phyloP scores from a whole-genome alignment of 345 rosid genomes.

The Camelina hispida region DNA sequence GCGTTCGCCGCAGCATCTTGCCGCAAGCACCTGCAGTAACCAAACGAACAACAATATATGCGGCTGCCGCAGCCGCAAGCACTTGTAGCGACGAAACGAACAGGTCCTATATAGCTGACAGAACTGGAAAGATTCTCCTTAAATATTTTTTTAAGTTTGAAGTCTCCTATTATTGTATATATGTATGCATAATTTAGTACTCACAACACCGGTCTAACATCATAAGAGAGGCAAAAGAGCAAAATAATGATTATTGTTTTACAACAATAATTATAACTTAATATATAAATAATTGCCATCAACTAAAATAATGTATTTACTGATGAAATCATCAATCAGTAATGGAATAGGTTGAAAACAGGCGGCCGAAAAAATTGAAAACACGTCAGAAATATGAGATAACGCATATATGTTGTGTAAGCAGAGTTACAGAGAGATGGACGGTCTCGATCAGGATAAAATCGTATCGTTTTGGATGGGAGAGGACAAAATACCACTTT shows the following conservation, averaged over 20 bases:
- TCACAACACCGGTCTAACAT: not conserved
- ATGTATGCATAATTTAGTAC: not conserved
- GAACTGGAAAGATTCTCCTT: not conserved
- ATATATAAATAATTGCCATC: no score
- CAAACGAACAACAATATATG: no score
- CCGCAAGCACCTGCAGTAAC: no score
- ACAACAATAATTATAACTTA: not conserved
- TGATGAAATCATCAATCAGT: not conserved
- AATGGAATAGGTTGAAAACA: not conserved
- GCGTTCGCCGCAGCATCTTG: no score
- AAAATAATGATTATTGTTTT: not conserved
- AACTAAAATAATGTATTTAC: no score
- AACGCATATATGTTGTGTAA: conserved; percentile 8
- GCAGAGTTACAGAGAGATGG: not conserved
- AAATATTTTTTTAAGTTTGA: not conserved
- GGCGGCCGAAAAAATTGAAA: conserved; percentile 2
- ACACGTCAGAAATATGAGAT: conserved; percentile 4
- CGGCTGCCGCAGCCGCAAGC: no score
- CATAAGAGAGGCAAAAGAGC: not conserved
- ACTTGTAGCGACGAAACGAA: no score
- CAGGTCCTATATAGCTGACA: not conserved
- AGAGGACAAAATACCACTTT: conserved; percentile 35
- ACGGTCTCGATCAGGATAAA: conserved; percentile 12
- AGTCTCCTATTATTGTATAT: not conserved
- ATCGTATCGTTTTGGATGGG: conserved; percentile 2